Base-by-base conservation (phyloP, 306 rosid genomes). In the Cicer arietinum region DNA sequence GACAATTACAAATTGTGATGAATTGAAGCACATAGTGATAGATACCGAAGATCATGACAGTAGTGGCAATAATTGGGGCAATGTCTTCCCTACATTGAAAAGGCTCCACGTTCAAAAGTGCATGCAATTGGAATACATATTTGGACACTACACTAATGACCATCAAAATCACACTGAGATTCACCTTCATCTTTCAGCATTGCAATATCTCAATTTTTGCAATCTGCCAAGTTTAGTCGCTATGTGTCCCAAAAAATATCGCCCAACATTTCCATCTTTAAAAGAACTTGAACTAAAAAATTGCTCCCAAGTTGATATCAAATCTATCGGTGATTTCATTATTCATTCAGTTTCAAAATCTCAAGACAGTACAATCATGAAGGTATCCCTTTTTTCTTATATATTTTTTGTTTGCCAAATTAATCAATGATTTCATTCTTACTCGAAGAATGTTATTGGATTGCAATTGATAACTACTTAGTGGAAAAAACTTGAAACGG, bases 211-310 rank as follows among this genome's bases (percentile, higher is more conserved):
- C 2, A 0, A 0, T 2, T 41, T 61, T 18, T 0, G 0, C 0
- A 6, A 9, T 6, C 60, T 74, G 1, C 44, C 39, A 35, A 25
- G 42, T 60, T 6, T 59, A 2, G 10, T 44, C 0, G 30, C 50
- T 20, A 16, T 46, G 42, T 60, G 39, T 20, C 11, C 60, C 0
- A 44, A 25, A 9, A 16, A 47, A 7, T n/a, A 45, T 30, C 5
- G n/a, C 6, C 5, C 18, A 10, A 30, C 47, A 0, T 60, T 16
- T 11, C 56, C 56, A 9, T 0, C 56, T 41, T 20, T 43, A 43
- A 12, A 4, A 0, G 2, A 0, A 2, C 6, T 72, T 42, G 0
- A 1, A 0, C 11, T 42, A 1, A 2, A 0, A 0, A 2, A 12
- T 0, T 72, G 77, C 25, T 3, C 44, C 4, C 3, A 18, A 2